Evolutionary conservation across 176 grass and related monocot genomes (phyloP).

Genomic region (Rhynchospora breviuscula): DNA sequence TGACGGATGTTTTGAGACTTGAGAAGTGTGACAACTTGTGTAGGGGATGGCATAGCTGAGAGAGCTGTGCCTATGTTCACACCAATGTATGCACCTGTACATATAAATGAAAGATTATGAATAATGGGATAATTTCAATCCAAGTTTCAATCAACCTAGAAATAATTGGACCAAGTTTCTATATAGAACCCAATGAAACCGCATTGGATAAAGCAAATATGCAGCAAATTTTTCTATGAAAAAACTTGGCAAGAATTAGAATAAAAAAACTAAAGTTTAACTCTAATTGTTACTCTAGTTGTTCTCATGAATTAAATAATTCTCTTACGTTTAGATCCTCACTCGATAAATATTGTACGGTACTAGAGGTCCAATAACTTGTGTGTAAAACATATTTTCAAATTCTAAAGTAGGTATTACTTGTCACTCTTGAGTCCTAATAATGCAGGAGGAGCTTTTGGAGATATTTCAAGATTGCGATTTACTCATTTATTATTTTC

Average conservation of each 20-base stretch:
- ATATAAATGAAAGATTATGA: slow-evolving; percentile 16
- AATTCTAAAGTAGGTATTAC: background rate
- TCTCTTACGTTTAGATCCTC: background rate
- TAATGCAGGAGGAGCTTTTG: background rate
- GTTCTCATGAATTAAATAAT: background rate
- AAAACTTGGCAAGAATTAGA: no score
- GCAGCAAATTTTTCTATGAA: background rate
- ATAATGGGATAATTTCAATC: background rate
- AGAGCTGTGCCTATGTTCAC: slow-evolving; percentile 84
- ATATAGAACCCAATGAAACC: background rate
- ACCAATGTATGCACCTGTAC: slow-evolving; percentile 73
- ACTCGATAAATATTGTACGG: background rate
- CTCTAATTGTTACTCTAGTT: no score
- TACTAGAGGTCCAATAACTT: background rate
- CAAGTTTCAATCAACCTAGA: background rate
- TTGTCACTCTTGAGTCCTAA: background rate
- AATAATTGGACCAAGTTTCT: background rate
- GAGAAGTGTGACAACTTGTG: slow-evolving; percentile 78
- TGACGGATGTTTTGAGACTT: slow-evolving; percentile 73
- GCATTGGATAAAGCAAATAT: background rate
- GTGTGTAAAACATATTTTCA: background rate
- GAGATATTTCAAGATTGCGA: background rate
- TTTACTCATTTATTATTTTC: no score
- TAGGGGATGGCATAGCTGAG: slow-evolving; percentile 60
- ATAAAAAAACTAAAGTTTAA: no score